Percentiles rank a stretch among this genome's conserved stretches.
Evolutionary conservation across 2,329 filamentous ascomycete genomes (phyloP).

Genomic region (Scedosporium boydii): DNA sequence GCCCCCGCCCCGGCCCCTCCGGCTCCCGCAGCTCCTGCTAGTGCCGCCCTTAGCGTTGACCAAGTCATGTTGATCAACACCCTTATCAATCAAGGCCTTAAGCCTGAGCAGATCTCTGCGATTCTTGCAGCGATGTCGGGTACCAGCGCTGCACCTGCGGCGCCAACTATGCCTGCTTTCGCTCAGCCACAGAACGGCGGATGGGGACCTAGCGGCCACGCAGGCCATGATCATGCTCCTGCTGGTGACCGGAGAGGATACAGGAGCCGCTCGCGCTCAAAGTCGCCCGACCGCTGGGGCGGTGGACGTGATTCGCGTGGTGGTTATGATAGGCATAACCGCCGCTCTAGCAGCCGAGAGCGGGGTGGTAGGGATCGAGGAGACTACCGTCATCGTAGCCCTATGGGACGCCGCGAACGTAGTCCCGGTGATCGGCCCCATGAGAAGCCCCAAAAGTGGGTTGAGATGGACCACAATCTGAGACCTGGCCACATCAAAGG

Average conservation of each 20-base stretch:
- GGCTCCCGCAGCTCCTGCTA: constrained; percentile 22
- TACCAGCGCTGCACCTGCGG: constrained; percentile 20
- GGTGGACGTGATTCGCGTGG: constrained; percentile 55
- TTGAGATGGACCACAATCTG: constrained; percentile 69
- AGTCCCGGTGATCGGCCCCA: constrained; percentile 33
- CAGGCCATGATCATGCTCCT: neutral
- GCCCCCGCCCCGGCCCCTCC: constrained; percentile 42
- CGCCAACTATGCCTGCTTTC: constrained; percentile 27
- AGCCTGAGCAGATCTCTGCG: constrained; percentile 64
- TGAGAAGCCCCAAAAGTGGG: constrained; percentile 47
- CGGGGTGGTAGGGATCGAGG: constrained; percentile 42
- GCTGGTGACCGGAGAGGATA: constrained; percentile 1
- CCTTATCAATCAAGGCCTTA: constrained; percentile 64
- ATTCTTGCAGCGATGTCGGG: constrained; percentile 45
- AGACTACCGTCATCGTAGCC: constrained; percentile 84
- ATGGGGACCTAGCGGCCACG: neutral
- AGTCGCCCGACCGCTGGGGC: constrained; percentile 70
- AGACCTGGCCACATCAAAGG: constrained; percentile 68
- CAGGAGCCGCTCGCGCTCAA: constrained; percentile 59
- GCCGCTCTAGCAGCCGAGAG: constrained; percentile 52
- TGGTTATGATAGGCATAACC: constrained; percentile 58
- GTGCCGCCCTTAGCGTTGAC: constrained; percentile 31
- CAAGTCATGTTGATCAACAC: constrained; percentile 68
- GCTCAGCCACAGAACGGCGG: constrained; percentile 27
- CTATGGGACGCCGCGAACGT: constrained; percentile 56